Evolutionary conservation across 2,329 filamentous ascomycete genomes (phyloP).

Genomic region (Colletotrichum tropicale): DNA sequence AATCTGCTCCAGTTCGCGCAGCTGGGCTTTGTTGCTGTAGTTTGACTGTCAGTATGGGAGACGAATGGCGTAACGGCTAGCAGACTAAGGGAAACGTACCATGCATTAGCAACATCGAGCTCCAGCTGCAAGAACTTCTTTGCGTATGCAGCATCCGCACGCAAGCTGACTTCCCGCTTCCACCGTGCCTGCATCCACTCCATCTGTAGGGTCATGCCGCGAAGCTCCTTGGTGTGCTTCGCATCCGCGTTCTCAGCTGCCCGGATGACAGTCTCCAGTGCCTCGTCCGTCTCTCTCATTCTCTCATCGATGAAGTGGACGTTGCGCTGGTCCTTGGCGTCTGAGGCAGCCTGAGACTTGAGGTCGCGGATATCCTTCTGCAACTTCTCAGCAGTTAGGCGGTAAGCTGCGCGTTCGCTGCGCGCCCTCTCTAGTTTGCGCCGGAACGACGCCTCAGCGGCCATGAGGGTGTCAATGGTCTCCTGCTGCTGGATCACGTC

Average conservation of each 20-base stretch:
- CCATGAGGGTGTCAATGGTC: slow-evolving; percentile 61
- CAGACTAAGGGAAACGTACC: slow-evolving; percentile 68
- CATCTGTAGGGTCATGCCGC: slow-evolving; percentile 87
- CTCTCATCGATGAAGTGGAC: slow-evolving; percentile 34
- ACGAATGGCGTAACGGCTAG: background rate
- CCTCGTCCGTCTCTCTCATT: slow-evolving; percentile 46
- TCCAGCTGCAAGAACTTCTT: slow-evolving; percentile 84
- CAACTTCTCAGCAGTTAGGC: slow-evolving; percentile 58
- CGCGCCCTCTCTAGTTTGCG: slow-evolving; percentile 73
- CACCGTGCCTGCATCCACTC: slow-evolving; percentile 86
- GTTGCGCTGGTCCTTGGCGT: slow-evolving; percentile 28
- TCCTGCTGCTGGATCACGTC: slow-evolving; percentile 73
- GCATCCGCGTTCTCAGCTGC: slow-evolving; percentile 68
- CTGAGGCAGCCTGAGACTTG: slow-evolving; percentile 42
- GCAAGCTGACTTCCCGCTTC: slow-evolving; percentile 79
- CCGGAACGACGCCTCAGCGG: slow-evolving; percentile 64
- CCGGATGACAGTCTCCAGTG: slow-evolving; percentile 64
- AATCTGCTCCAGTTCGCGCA: slow-evolving; percentile 84
- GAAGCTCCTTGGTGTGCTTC: slow-evolving; percentile 75
- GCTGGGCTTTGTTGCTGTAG: slow-evolving; percentile 86
- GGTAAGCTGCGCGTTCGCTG: slow-evolving; percentile 65
- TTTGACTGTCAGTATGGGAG: slow-evolving; percentile 26
- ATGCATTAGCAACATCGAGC: slow-evolving; percentile 84
- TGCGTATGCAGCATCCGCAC: slow-evolving; percentile 81
- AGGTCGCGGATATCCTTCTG: slow-evolving; percentile 55